Evolutionary conservation across 1,139 yeast genomes (phyloP), one percentile per base, ranked within the genome.

Genomic region (Hansenula lynferdii): DNA sequence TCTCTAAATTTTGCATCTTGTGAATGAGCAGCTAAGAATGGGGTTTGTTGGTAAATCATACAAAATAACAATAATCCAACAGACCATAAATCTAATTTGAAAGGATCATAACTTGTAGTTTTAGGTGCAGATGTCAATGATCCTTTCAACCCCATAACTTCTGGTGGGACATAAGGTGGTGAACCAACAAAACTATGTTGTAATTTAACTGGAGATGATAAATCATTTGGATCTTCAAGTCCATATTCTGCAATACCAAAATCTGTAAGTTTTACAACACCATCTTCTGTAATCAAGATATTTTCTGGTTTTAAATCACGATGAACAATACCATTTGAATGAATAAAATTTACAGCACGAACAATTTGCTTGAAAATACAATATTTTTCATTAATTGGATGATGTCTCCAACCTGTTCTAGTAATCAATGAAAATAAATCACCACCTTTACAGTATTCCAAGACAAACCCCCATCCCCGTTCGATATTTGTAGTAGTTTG

Each of bases 231-330:
- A n/a, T 58, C 64, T 38, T 62, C 71, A 57, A 79, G 83, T 18
- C 80, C 85, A 58, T 70, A 75, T 38, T 75, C 81, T 42, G 85
- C 75, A 34, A 58, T 57, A 41, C 94, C 94, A 59, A 83, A 84
- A 63, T 84, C 94, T 36, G 89, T 81, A 27, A 84, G 60, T 53
- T 83, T 82, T 34, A 81, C 77, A 23, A 80, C 56, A 2, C 92
- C 92, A 67, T 53, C 54, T 10, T 56, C 57, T 28, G 62, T 56
- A 44, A 90, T 69, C 42, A 92, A 65, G 38, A 92, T 76, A 54
- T 92, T 92, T 57, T 92, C 98, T 0, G 97, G 97, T 60, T 92
- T 92, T 48, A 92, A 69, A 61, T 92, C 98, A 38, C 97, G 72
- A 60, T 92, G 98, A 12, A 87, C 94, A 40, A 90, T 77, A 34